Base-by-base conservation (phyloP, 257 asterid species). In the Cruciata laevipes region DNA sequence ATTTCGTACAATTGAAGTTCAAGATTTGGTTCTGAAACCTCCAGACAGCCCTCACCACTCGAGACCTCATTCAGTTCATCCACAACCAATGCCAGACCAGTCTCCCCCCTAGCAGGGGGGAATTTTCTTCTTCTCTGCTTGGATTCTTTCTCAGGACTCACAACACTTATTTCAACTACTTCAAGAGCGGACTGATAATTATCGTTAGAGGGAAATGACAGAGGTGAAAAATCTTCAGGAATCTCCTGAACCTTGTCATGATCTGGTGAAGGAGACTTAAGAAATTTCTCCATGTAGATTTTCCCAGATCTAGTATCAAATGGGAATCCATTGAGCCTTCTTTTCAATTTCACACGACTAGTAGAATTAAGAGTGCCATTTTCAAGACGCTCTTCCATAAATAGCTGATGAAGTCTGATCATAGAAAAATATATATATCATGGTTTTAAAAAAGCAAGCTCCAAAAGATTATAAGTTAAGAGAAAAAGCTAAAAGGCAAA, bases 391-490 rank as follows among this genome's bases (percentile, higher is more conserved):
- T 92, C 98, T 83, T 87, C 90, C 81, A 84, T 67, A 56, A 92
- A 90, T 78, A 92, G 79, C 75, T 88, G 94, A 75, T 87, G 97
- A 72, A 90, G 97, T 77, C 99, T 93, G 89, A 71, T 68, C 63
- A 53, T 68, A 55, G 53, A 64, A 55, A 8, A 55, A 58, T 61
- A 69, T 30, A 73, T 47, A 33, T 35, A 71, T 71, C 35, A 63
- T 0, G 31, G 60, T 37, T 47, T 44, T 10, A 30, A 20, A 57
- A 14, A 25, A 47, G 37, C 67, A 74, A 42, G 66, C 62, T 56
- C 35, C 57, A 25, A 61, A 31, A 44, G 49, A 30, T 3, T n/a
- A 0, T 32, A 33, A 25, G 68, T 63, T 62, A 6, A 37, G 49
- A 51, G 27, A 35, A n/a, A 53, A 38, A 23, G 11, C 61, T 42